phyloP scores from a whole-genome alignment of 2,329 filamentous ascomycete genomes.

The Biscogniauxia marginata region DNA sequence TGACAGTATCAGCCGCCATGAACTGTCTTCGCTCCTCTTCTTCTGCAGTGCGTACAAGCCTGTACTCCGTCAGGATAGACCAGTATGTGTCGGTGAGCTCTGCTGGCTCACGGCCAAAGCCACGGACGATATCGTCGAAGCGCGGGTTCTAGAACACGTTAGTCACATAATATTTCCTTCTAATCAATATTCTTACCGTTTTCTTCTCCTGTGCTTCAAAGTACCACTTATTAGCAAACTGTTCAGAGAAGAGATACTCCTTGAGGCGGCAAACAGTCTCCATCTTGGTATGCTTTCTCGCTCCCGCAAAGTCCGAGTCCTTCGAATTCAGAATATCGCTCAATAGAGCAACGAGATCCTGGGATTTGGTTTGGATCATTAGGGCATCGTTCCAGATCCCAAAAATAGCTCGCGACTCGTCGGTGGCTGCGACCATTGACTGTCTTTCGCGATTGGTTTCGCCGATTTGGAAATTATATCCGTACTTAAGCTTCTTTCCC shows the following conservation, averaged over 20 bases:
- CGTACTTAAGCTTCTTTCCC: conserved; percentile 16
- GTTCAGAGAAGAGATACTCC: conserved; percentile 11
- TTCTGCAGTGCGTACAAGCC: conserved; percentile 17
- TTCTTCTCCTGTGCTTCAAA: conserved; percentile 14
- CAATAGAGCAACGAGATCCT: conserved; percentile 9
- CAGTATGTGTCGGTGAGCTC: conserved; percentile 21
- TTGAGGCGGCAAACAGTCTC: conserved; percentile 6
- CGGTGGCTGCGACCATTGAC: conserved; percentile 11
- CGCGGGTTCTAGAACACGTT: conserved; percentile 10
- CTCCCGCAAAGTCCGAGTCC: conserved; percentile 14
- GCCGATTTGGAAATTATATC: conserved; percentile 26
- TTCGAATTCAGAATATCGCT: conserved; percentile 19
- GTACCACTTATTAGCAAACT: conserved; percentile 20
- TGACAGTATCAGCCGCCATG: background rate
- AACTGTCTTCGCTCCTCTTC: conserved; percentile 20
- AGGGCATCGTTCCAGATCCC: conserved; percentile 23
- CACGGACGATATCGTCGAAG: conserved; percentile 16
- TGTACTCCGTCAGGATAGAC: conserved; percentile 12
- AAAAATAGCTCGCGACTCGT: conserved; percentile 19
- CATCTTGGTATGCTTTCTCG: conserved; percentile 5
- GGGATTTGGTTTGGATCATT: background rate
- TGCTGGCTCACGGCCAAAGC: conserved; percentile 16
- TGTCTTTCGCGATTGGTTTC: conserved; percentile 24
- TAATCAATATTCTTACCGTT: conserved; percentile 11
- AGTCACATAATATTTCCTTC: conserved; percentile 1